These are phyloP conservation scores for Nidula niveotomentosa DNA, from an alignment of 1,284 basidiomycete genomes.

Conservation along the genomic window DNA sequence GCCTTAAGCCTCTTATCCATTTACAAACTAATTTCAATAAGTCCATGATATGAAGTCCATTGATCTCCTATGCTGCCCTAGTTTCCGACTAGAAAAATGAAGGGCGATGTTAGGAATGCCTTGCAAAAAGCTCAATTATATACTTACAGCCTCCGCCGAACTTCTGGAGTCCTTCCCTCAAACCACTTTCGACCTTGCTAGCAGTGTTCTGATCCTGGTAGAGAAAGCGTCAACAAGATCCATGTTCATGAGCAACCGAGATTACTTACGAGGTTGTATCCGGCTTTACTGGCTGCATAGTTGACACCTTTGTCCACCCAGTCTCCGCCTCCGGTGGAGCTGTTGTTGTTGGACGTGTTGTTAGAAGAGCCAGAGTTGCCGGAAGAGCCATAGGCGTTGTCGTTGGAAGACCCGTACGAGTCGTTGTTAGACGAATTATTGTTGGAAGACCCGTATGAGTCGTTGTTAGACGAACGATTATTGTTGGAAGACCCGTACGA, in stretches of 20 bases:
- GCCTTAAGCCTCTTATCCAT: too few species aligned
- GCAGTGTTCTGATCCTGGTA: background rate
- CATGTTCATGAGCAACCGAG: background rate
- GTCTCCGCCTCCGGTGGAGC: conserved; percentile 10
- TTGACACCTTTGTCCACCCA: conserved; percentile 31
- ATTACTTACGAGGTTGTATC: conserved; percentile 31
- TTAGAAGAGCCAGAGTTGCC: too few species aligned
- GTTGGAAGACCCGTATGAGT: background rate
- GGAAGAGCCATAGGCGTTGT: too few species aligned
- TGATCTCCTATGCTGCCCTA: too few species aligned
- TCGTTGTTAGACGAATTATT: background rate
- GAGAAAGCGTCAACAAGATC: background rate
- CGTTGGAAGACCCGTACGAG: too few species aligned
- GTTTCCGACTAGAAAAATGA: too few species aligned
- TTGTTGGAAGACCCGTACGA: too few species aligned
- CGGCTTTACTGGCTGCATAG: conserved; percentile 30
- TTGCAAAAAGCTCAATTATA: too few species aligned
- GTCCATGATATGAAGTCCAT: too few species aligned
- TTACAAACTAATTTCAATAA: too few species aligned
- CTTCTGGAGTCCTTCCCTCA: background rate
- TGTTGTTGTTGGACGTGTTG: conserved; percentile 1
- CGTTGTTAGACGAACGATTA: too few species aligned
- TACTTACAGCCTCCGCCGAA: background rate
- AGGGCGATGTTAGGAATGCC: too few species aligned
- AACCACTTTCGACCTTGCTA: background rate